Evolutionary conservation across 768 basidiomycete species (phyloP), one percentile per base, ranked within the genome.

Genomic region (Hygrocybe coccinea): DNA sequence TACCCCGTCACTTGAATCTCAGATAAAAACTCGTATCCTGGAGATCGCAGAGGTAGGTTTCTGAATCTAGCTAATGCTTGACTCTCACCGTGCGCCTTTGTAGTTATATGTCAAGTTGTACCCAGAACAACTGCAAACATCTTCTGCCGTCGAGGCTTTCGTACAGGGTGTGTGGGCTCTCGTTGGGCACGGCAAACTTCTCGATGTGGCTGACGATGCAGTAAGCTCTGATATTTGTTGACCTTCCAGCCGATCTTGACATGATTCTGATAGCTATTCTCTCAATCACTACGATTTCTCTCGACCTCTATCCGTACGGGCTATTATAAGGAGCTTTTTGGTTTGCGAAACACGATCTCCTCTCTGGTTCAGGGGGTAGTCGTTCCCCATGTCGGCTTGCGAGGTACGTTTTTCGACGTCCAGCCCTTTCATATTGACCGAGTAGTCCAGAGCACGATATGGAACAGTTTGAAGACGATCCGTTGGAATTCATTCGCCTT

Each of bases 381-480:
- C 22, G 79, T 98, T 24, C 94, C 95, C n/a, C 97, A 97, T 63
- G 90, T 97, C 56, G 76, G 82, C 12, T 76, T 98, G 12, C 82
- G 94, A 58, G 56, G 56, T 57, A 41, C 17, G 12, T 39, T n/a
- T 9, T 37, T 17, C 4, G 36, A 8, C 11, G n/a, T 24, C 22
- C 33, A 24, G 3, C 17, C 21, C 21, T 12, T 35, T 5, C 12
- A 36, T 6, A 36, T 10, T 6, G 6, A 19, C 37, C 9, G n/a
- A 14, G 33, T 3, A 25, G 21, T 19, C 12, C 35, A 57, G 86
- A 89, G 37, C 89, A 92, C 61, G 95, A 97, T 54, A 79, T 91
- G 49, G 97, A 99, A 64, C 86, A 93, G 68, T 98, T 99, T 64
- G 94, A 97, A 70, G 97, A 98, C 58, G 95, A 97, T 61, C 95